These are phyloP conservation scores for Microstegium vimineum DNA, from an alignment of 176 grass and related monocot species.

Conservation along the genomic window DNA sequence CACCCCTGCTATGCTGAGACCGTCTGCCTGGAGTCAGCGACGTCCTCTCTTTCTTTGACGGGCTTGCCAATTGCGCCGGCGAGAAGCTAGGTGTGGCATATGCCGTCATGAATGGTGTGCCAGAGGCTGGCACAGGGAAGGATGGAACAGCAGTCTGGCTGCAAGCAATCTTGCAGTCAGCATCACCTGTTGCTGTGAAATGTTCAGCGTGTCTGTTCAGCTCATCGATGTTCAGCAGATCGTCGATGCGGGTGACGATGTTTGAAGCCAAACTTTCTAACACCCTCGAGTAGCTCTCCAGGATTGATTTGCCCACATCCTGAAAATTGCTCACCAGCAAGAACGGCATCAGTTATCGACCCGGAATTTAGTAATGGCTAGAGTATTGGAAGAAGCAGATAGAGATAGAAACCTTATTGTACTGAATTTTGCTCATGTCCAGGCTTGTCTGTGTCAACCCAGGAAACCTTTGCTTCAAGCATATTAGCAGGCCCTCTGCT, in stretches of 20 bases:
- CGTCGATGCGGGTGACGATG: conserved; percentile 77
- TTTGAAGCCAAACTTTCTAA: conserved; percentile 91
- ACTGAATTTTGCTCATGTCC: conserved; percentile 96
- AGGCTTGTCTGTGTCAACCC: conserved; percentile 83
- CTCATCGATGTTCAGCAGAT: conserved; percentile 75
- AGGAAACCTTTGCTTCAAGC: conserved; percentile 95
- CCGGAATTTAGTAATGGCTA: neutral
- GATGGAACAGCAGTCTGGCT: conserved; percentile 46
- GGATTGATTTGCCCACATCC: conserved; percentile 86
- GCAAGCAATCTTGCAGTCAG: conserved; percentile 40
- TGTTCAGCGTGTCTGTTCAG: conserved; percentile 63
- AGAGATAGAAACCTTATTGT: conserved; percentile 61
- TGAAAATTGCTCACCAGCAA: conserved; percentile 30
- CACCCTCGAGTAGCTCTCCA: conserved; percentile 97
- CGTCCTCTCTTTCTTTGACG: conserved; percentile 46
- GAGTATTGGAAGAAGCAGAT: neutral
- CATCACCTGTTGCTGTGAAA: conserved; percentile 21
- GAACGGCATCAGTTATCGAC: neutral
- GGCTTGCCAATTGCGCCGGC: conserved; percentile 49
- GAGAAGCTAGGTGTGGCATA: conserved; percentile 77
- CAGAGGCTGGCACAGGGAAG: conserved; percentile 71
- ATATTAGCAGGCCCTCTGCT: conserved; percentile 77
- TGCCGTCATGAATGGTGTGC: conserved; percentile 64
- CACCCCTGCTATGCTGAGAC: conserved; percentile 29
- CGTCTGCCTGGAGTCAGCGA: conserved; percentile 40